Base-by-base conservation (phyloP, 495 filamentous ascomycete species). In the Penicillium bovifimosum region DNA sequence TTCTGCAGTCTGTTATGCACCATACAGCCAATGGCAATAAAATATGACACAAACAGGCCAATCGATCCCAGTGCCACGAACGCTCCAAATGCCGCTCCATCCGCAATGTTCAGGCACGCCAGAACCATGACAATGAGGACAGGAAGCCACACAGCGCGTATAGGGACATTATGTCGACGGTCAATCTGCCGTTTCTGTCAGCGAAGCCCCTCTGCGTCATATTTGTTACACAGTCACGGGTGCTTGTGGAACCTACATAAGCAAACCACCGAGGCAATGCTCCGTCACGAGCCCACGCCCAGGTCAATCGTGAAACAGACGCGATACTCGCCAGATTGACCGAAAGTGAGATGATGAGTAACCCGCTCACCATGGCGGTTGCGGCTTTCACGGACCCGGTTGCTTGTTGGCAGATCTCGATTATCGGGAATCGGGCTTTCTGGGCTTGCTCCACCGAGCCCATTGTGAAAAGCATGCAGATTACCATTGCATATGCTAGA, bases 71-170 rank as follows among this genome's bases (percentile, higher is more conserved):
- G 53, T 0, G 74, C 80, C n/a, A 71, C 61, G 31, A 83, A 72
- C 10, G 73, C 75, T 53, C 79, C 77, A 56, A 83, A 76, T 9
- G 79, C 80, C 3, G 74, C 70, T 6, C 66, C 51, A 2, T 73
- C 77, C 16, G 76, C 78, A 45, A 84, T 73, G 51, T 80, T 81
- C 59, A 85, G 79, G 24, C 82, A 65, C 1, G 76, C 75, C 2
- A 83, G 51, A 28, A 80, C 55, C 16, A 70, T 61, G 2, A 77
- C 72, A 45, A 78, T 67, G 26, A 62, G 35, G 56, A 77, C 74
- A 1, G 76, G 76, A 33, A 79, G 51, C 18, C 75, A 54, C 41
- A 79, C 71, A 0, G 78, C 64, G 53, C 34, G 56, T 24, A 78
- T 55, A 0, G 76, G 76, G 18, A 78, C 62, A 11, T 62, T 65